Evolutionary conservation across 2,329 filamentous ascomycete species (phyloP).

Genomic region (Stromatinia cepivora): DNA sequence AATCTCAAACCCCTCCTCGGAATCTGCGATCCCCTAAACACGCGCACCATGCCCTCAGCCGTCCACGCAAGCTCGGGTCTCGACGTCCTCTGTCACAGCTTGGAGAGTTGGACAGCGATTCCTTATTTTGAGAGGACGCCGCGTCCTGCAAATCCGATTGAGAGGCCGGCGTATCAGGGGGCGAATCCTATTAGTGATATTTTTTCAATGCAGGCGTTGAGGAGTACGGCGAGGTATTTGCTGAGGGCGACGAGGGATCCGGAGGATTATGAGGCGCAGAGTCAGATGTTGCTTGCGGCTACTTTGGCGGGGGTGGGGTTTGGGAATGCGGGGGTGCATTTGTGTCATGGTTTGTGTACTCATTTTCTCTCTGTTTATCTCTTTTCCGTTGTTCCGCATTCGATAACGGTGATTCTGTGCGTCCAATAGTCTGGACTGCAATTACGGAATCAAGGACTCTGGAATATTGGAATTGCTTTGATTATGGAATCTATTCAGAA

Average conservation of each 20-base stretch:
- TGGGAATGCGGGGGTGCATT: conserved; percentile 94
- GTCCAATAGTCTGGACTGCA: background rate
- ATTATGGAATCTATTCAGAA: background rate
- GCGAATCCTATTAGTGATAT: conserved; percentile 98
- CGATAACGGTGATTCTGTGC: background rate
- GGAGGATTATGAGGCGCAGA: conserved; percentile 89
- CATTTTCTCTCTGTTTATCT: background rate
- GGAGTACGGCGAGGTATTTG: conserved; percentile 85
- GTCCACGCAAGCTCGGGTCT: conserved; percentile 91
- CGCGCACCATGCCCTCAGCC: conserved; percentile 89
- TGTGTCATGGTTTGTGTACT: conserved; percentile 58
- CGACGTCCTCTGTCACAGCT: conserved; percentile 90
- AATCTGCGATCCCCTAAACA: conserved; percentile 84
- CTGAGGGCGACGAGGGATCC: conserved; percentile 84
- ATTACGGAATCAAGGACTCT: too few relatives aligned
- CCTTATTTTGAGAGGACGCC: conserved; percentile 86
- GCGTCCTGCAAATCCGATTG: conserved; percentile 82
- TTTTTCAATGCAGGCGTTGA: conserved; percentile 85
- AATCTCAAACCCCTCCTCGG: conserved; percentile 94
- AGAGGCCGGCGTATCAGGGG: conserved; percentile 91
- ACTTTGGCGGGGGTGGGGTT: conserved; percentile 95
- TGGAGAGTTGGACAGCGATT: conserved; percentile 98
- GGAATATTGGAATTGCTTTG: background rate
- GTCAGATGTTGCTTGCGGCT: conserved; percentile 91
- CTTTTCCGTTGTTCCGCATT: background rate